Evolutionary conservation across 345 rosid genomes (phyloP), one percentile per base, ranked within the genome.

Genomic region (Brassica carinata): DNA sequence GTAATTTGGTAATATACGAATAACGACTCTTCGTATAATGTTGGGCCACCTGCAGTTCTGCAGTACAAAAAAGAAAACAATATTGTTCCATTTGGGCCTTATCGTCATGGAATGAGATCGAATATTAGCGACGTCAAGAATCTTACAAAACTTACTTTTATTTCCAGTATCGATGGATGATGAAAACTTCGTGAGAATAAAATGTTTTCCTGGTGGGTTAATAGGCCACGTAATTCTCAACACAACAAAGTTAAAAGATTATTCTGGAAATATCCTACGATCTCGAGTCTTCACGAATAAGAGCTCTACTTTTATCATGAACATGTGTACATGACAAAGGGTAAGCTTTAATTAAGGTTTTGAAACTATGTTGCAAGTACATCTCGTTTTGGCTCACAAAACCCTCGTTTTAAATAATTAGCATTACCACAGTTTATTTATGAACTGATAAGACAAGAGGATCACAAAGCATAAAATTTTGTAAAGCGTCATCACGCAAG

Each of bases 41-140:
- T 68, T 79, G 70, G 34, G 78, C 26, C 75, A 79, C 31, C 19
- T 13, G 18, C 27, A 14, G 66, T 79, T 38, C 34, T 53, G 58
- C 18, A 38, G 7, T 51, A 23, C 23, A 4, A 27, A 63, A 15
- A 36, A 0, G 4, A 0, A 7, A 66, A 23, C 14, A 40, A 23
- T 7, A 7, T 45, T 30, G 83, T 74, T 74, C n/a, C 53, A 19
- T 63, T 51, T 63, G 40, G 69, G 64, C 31, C 64, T 63, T 63
- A 63, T 74, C 79, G 17, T 80, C 71, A 72, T 80, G 79, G 79
- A 80, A 74, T 80, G 33, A 69, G 17, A 80, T 80, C 71, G 29
- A 62, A 74, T 13, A 61, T 68, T 26, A 34, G 34, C 23, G 4
- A 48, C 75, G 71, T 69, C 67, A 69, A 75, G 62, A 51, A 75